Evolutionary conservation across 1,284 basidiomycete species (phyloP).

Genomic region (Tilletia horrida): DNA sequence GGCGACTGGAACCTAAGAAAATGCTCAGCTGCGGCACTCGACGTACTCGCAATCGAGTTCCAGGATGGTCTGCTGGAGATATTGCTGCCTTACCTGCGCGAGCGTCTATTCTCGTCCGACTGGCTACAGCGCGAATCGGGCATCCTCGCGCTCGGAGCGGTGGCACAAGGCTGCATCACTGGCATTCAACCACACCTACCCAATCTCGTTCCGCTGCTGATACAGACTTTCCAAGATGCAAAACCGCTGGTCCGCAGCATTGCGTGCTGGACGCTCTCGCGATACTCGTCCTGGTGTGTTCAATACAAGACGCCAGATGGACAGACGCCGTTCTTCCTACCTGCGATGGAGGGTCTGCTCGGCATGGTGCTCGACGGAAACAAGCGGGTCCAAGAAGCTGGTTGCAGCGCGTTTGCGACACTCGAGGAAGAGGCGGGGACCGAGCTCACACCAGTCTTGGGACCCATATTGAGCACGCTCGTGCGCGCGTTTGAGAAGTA

Average conservation of each 20-base stretch:
- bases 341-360: conserved; percentile 95
- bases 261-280: conserved; percentile 98
- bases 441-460: conserved; percentile 85
- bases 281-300: conserved; percentile 91
- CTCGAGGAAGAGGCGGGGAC: conserved; percentile 93
- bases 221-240: conserved; percentile 81
- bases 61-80: conserved; percentile 81
- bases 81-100: conserved; percentile 82
- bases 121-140: conserved; percentile 95
- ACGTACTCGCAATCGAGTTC: conserved; percentile 92
- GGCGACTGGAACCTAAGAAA: conserved; percentile 99
- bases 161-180: conserved; percentile 98
- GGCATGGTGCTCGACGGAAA: conserved; percentile 98
- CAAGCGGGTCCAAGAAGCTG: conserved; percentile 98
- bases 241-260: conserved; percentile 98
- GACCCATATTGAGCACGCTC: conserved; percentile 88
- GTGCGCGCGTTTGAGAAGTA: conserved; percentile 97
- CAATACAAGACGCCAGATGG: conserved; percentile 78
- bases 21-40: conserved; percentile 93
- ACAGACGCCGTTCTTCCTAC: conserved; percentile 84
- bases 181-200: conserved; percentile 91
- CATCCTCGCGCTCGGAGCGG: conserved; percentile 91
- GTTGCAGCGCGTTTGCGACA: conserved; percentile 96
- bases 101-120: conserved; percentile 86
- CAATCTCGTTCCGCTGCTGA: conserved; percentile 85